These are phyloP conservation scores for Escallonia rubra DNA, from an alignment of 129 eudicot species.

Conservation along the genomic window DNA sequence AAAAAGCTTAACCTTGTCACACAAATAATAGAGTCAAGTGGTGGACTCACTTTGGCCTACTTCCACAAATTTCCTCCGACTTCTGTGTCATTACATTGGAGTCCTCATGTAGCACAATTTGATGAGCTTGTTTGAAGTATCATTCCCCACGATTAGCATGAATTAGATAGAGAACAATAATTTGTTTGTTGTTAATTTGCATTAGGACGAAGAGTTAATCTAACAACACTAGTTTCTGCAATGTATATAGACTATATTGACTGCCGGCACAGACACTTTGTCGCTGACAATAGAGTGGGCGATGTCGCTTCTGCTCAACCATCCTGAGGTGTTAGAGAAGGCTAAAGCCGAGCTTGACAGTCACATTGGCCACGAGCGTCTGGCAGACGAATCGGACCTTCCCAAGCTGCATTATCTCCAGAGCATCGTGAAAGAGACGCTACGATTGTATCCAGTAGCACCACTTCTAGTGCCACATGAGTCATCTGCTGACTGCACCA, in stretches of 20 bases:
- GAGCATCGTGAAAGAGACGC: slow-evolving; percentile 21
- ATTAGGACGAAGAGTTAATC: no score
- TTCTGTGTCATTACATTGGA: no score
- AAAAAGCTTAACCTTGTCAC: no score
- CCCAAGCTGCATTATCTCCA: slow-evolving; percentile 18
- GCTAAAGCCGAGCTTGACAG: slow-evolving; percentile 17
- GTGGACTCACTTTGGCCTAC: no score
- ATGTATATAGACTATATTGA: slow-evolving; percentile 8
- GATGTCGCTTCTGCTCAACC: slow-evolving; percentile 26
- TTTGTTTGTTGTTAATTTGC: no score
- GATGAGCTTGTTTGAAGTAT: no score
- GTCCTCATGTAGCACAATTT: no score
- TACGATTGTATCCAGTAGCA: slow-evolving; percentile 24
- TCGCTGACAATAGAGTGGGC: slow-evolving; percentile 25
- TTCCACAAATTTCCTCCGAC: no score
- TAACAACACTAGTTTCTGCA: no score
- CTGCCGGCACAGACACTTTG: slow-evolving; percentile 29
- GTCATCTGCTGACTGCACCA: slow-evolving; percentile 22
- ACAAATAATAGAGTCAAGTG: no score
- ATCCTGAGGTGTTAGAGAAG: slow-evolving; percentile 22
- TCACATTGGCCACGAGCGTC: slow-evolving; percentile 9
- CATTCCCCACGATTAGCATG: no score
- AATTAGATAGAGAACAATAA: no score
- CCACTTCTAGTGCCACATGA: slow-evolving; percentile 36
- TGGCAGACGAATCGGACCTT: slow-evolving; percentile 23